Evolutionary conservation across 1,139 yeast genomes (phyloP).

Genomic region (Candida tropicalis): DNA sequence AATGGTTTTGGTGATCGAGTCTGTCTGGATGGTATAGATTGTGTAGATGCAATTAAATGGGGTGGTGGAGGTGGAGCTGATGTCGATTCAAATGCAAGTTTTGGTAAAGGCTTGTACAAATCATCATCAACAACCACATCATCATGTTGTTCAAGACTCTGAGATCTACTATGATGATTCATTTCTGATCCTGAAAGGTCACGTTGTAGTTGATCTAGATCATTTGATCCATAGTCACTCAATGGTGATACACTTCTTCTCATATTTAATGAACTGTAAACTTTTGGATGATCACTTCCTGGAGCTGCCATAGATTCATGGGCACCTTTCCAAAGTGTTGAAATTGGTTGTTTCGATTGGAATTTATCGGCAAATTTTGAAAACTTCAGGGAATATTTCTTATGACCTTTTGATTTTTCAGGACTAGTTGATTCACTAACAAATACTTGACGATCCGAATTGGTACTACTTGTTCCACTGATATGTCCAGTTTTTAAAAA

Average conservation of each 20-base stretch:
- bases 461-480: slow-evolving; percentile 12
- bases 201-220: slow-evolving; percentile 25
- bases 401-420: slow-evolving; percentile 20
- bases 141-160: background rate
- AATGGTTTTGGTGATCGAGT: slow-evolving; percentile 10
- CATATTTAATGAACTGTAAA: slow-evolving; percentile 6
- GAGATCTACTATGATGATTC: slow-evolving; percentile 3
- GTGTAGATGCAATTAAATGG: slow-evolving; percentile 9
- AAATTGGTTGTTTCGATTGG: slow-evolving; percentile 40
- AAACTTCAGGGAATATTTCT: slow-evolving; percentile 31
- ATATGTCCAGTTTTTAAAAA: slow-evolving; percentile 10
- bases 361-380: slow-evolving; percentile 36
- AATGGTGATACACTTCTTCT: slow-evolving; percentile 16
- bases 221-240: slow-evolving; percentile 16
- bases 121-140: slow-evolving; percentile 1
- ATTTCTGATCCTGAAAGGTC: slow-evolving; percentile 17
- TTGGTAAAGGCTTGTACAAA: slow-evolving; percentile 1
- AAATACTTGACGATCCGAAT: slow-evolving; percentile 18
- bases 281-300: slow-evolving; percentile 8
- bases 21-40: slow-evolving; percentile 1
- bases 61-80: slow-evolving; percentile 16
- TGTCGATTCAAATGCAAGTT: background rate
- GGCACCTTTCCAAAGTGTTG: slow-evolving; percentile 24
- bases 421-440: slow-evolving; percentile 17
- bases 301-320: slow-evolving; percentile 1